Evolutionary conservation across 495 filamentous ascomycete species (phyloP).

Genomic region (Aspergillus sclerotioniger): DNA sequence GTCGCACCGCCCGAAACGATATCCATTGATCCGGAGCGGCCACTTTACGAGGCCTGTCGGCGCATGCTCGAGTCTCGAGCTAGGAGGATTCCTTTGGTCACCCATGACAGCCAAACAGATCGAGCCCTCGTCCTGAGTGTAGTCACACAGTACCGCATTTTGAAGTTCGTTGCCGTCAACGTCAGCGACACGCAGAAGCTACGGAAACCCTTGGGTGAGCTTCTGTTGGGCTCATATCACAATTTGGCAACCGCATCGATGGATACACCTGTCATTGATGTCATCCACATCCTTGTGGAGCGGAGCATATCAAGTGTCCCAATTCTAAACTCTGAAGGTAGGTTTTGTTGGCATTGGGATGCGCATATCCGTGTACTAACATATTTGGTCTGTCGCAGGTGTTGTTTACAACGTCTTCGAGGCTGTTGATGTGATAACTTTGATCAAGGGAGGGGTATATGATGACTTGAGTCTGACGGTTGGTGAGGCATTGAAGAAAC

Average conservation of each 20-base stretch:
- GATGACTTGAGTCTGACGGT: slow-evolving; percentile 85
- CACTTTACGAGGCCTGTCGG: slow-evolving; percentile 92
- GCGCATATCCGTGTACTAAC: not conserved
- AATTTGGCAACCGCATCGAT: slow-evolving; percentile 80
- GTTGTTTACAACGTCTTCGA: slow-evolving; percentile 94
- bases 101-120: slow-evolving; percentile 91
- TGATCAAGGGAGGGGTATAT: slow-evolving; percentile 91
- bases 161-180: slow-evolving; percentile 98
- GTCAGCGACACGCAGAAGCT: slow-evolving; percentile 86
- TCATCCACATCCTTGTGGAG: slow-evolving; percentile 91
- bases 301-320: slow-evolving; percentile 93
- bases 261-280: slow-evolving; percentile 91
- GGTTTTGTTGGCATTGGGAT: not conserved
- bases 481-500: slow-evolving; percentile 84
- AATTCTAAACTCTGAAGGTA: slow-evolving; percentile 79
- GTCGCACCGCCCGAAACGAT: slow-evolving; percentile 92
- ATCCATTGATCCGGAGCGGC: slow-evolving; percentile 82
- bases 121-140: slow-evolving; percentile 93
- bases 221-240: slow-evolving; percentile 83
- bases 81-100: slow-evolving; percentile 89
- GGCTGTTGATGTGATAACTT: slow-evolving; percentile 92
- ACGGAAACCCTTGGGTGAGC: slow-evolving; percentile 79
- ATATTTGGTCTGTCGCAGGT: slow-evolving; percentile 40
- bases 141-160: slow-evolving; percentile 94
- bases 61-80: slow-evolving; percentile 92